These are phyloP conservation scores for Rhodofomes roseus DNA, from an alignment of 1,284 basidiomycete genomes.

Conservation along the genomic window DNA sequence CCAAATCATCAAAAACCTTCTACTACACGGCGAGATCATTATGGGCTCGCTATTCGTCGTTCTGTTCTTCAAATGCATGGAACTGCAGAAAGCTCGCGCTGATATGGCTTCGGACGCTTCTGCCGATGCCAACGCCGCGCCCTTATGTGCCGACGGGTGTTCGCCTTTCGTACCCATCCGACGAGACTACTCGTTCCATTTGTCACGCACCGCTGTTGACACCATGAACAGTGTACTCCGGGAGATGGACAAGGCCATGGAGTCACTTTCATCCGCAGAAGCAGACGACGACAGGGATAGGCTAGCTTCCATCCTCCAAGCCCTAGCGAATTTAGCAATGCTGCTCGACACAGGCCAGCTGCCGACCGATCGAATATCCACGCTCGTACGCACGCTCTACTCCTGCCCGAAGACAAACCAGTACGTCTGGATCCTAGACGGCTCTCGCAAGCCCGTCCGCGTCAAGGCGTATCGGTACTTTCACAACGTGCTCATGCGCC, in stretches of 20 bases:
- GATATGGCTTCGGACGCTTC: too few relatives aligned
- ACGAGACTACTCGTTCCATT: not conserved
- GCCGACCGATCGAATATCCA: slow-evolving; percentile 39
- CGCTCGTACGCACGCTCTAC: slow-evolving; percentile 46
- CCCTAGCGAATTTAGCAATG: slow-evolving; percentile 53
- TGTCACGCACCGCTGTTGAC: slow-evolving; percentile 12
- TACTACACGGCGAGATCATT: slow-evolving; percentile 74
- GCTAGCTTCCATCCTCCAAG: slow-evolving; percentile 41
- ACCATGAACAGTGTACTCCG: slow-evolving; percentile 16
- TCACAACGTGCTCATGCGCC: slow-evolving; percentile 48
- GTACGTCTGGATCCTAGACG: slow-evolving; percentile 39
- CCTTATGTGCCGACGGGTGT: not conserved
- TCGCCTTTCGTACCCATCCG: not conserved
- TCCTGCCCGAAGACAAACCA: slow-evolving; percentile 43
- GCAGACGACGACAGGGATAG: slow-evolving; percentile 12
- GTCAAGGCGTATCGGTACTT: slow-evolving; percentile 54
- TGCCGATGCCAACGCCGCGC: not conserved
- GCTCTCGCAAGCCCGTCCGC: slow-evolving; percentile 21
- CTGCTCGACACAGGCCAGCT: slow-evolving; percentile 48
- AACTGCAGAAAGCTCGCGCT: slow-evolving; percentile 29
- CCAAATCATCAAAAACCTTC: slow-evolving; percentile 54
- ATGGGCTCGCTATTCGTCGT: slow-evolving; percentile 67
- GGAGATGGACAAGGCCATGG: slow-evolving; percentile 11
- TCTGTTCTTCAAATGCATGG: slow-evolving; percentile 61
- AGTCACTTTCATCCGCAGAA: slow-evolving; percentile 2